These are phyloP conservation scores for Fusarium incarnatum DNA, from an alignment of 2,329 filamentous ascomycete species.

Conservation along the genomic window DNA sequence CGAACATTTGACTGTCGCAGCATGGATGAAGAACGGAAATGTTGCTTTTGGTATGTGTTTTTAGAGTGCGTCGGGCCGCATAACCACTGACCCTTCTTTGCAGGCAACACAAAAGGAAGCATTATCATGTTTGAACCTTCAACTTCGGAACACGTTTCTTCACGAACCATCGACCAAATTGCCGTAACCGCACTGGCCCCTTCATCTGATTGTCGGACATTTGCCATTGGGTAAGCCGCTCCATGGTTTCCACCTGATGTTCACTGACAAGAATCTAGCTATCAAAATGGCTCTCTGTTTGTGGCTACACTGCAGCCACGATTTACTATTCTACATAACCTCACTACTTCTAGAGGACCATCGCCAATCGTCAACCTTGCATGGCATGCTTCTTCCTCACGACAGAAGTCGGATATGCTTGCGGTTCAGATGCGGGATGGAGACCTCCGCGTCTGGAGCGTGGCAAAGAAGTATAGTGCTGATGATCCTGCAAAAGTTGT, in stretches of 20 bases:
- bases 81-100: slow-evolving; percentile 26
- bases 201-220: slow-evolving; percentile 88
- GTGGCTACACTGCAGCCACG: slow-evolving; percentile 89
- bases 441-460: slow-evolving; percentile 95
- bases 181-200: slow-evolving; percentile 94
- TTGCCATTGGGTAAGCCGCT: slow-evolving; percentile 85
- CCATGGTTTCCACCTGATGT: not conserved
- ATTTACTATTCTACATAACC: slow-evolving; percentile 93
- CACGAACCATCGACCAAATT: slow-evolving; percentile 89
- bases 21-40: slow-evolving; percentile 98
- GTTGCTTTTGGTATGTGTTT: slow-evolving; percentile 85
- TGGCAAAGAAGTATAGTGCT: slow-evolving; percentile 80
- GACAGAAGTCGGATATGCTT: slow-evolving; percentile 98
- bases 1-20: slow-evolving; percentile 83
- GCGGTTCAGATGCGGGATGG: slow-evolving; percentile 92
- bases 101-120: slow-evolving; percentile 92
- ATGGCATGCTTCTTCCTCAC: slow-evolving; percentile 96
- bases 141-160: slow-evolving; percentile 91
- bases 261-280: slow-evolving; percentile 65
- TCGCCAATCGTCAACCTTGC: slow-evolving; percentile 88
- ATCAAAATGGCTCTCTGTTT: slow-evolving; percentile 93
- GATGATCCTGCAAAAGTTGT: slow-evolving; percentile 88
- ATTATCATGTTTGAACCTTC: slow-evolving; percentile 94
- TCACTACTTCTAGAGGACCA: slow-evolving; percentile 84
- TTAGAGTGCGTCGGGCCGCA: slow-evolving; percentile 6